Evolutionary conservation across 345 rosid species (phyloP).

Genomic region (Clausena lansium): DNA sequence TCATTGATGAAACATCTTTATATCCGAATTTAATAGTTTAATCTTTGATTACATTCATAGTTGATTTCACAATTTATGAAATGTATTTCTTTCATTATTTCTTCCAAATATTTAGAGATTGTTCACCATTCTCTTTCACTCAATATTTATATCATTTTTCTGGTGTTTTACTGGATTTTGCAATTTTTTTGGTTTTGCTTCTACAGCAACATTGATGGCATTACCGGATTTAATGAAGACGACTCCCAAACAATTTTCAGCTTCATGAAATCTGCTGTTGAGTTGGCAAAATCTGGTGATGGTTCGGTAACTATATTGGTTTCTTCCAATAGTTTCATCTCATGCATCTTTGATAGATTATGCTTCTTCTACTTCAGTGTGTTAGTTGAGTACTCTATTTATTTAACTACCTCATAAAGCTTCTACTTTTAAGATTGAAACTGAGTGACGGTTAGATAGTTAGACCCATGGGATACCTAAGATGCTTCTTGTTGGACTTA

Average conservation of each 20-base stretch:
- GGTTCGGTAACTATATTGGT: constrained; percentile 37
- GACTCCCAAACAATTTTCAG: constrained; percentile 47
- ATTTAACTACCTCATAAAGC: background rate
- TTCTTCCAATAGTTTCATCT: background rate
- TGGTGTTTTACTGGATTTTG: background rate
- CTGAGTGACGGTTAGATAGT: background rate
- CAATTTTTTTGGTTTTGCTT: background rate
- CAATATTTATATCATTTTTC: background rate
- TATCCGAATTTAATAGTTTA: background rate
- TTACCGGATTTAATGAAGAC: constrained; percentile 70
- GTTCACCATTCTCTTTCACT: background rate
- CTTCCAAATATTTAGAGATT: background rate
- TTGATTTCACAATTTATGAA: background rate
- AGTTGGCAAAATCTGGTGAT: constrained; percentile 60
- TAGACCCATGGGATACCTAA: background rate
- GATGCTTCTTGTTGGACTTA: background rate
- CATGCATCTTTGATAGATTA: background rate
- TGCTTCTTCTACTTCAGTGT: background rate
- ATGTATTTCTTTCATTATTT: background rate
- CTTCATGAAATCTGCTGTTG: constrained; percentile 61
- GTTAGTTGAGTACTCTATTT: background rate
- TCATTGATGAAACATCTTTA: background rate
- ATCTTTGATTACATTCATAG: background rate
- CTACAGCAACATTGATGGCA: constrained; percentile 77
- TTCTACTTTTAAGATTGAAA: background rate